Base-by-base conservation (phyloP, 2,329 filamentous ascomycete genomes). In the Penicillium sclerotiorum region DNA sequence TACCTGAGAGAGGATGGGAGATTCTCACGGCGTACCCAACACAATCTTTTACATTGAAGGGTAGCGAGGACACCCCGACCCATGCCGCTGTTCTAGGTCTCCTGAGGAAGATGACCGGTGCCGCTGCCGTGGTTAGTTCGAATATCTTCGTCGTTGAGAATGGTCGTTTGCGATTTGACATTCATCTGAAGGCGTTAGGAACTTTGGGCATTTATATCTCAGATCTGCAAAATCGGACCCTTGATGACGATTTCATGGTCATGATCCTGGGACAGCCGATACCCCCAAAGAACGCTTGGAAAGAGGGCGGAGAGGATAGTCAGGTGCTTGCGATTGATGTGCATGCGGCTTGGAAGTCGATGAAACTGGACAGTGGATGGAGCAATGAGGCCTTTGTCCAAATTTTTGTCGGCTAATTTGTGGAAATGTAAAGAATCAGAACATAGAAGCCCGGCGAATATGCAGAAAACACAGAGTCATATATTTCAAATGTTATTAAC, bases 51-150 rank as follows among this genome's bases (percentile, higher is more conserved):
- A 62, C 50, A 4, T 38, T 72, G 22, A 60, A 49, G 13, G 51
- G 51, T 13, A 69, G 64, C 3, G 60, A 67, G 17, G 64, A 65
- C 22, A 54, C 22, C 3, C 42, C 53, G 4, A 69, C 64, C 5
- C 56, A 70, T 36, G 76, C 92, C 1, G 85, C 89, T 1, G 85
- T 87, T 15, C 70, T 97, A 1, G 93, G 93, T 0, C 75, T 97
- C 2, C 57, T 95, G 3, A 88, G 82, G 2, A 96, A 96, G 70
- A 95, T 97, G 89, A 90, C 90, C 0, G 93, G 91, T 0, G 84
- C 87, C 1, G 91, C 90, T 1, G 91, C 90, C 0, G 80, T 96
- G 7, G 75, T 87, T 1, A 78, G 77, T 30, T 85, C 77, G n/a
- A 77, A 81, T 22, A 79, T 86, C 37, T 80, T 79, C 27, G 66